These are phyloP conservation scores for Roridomyces roridus DNA, from an alignment of 768 basidiomycete genomes.

Conservation along the genomic window DNA sequence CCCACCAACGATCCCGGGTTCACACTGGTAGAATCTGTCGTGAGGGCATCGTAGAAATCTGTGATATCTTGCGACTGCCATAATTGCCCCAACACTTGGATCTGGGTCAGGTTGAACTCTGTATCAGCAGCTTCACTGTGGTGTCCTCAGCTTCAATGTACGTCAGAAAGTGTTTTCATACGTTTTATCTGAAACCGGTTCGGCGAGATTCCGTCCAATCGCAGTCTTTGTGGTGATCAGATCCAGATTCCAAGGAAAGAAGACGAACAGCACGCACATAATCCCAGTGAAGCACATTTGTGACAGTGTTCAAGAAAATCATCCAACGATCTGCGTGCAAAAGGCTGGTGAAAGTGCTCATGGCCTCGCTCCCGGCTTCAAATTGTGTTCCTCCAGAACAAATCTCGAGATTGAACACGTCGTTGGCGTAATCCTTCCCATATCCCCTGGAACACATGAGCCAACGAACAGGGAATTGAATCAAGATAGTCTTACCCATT, in stretches of 20 bases:
- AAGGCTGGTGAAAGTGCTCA: conserved; percentile 45
- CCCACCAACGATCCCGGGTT: conserved; percentile 47
- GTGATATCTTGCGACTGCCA: conserved; percentile 43
- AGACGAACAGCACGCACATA: conserved; percentile 36
- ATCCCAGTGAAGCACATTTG: conserved; percentile 55
- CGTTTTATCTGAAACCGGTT: conserved; percentile 43
- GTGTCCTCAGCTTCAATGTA: not conserved
- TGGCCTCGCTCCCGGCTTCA: conserved; percentile 34
- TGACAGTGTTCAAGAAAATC: conserved; percentile 52
- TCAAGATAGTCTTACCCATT: conserved; percentile 48
- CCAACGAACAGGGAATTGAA: not conserved
- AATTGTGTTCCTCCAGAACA: conserved; percentile 52
- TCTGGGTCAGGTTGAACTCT: conserved; percentile 47
- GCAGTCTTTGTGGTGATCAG: conserved; percentile 40
- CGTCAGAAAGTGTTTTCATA: not conserved
- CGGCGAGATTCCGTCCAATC: conserved; percentile 52
- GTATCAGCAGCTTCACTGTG: conserved; percentile 45
- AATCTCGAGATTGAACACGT: conserved; percentile 54
- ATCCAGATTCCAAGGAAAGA: not conserved
- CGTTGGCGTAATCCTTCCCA: conserved; percentile 40
- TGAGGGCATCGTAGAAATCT: conserved; percentile 33
- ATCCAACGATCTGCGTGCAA: conserved; percentile 56
- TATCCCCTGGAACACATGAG: conserved; percentile 7
- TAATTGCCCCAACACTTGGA: conserved; percentile 42
- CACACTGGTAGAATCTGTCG: conserved; percentile 33